Evolutionary conservation across 1,284 basidiomycete genomes (phyloP).

Genomic region (Fomitopsis betulina): DNA sequence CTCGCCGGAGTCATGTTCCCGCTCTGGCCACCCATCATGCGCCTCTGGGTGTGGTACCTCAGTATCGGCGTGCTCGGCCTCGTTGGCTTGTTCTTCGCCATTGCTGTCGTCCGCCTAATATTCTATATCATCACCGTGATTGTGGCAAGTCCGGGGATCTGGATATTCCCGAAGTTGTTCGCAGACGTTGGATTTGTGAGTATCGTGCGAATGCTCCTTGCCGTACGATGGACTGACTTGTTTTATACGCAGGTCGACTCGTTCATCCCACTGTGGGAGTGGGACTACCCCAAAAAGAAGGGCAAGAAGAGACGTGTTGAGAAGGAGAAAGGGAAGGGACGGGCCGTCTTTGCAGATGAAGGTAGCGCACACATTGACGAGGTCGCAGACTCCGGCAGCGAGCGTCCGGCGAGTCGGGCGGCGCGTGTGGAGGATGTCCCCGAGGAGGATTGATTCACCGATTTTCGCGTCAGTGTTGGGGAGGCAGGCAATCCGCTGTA

Average conservation of each 20-base stretch:
- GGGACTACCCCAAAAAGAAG: slow-evolving; percentile 94
- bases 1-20: slow-evolving; percentile 99
- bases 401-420: slow-evolving; percentile 55
- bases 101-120: slow-evolving; percentile 90
- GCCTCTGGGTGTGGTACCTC: slow-evolving; percentile 97
- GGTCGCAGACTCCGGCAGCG: slow-evolving; percentile 45
- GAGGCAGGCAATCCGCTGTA: slow-evolving; percentile 3
- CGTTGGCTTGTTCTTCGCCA: slow-evolving; percentile 86
- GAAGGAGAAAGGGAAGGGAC: slow-evolving; percentile 33
- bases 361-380: slow-evolving; percentile 40
- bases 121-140: slow-evolving; percentile 94
- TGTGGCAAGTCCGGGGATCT: slow-evolving; percentile 87
- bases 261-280: slow-evolving; percentile 96
- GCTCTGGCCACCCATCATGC: slow-evolving; percentile 90
- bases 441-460: slow-evolving; percentile 18
- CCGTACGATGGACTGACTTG: background rate
- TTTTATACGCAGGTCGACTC: slow-evolving; percentile 75
- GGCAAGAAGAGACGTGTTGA: slow-evolving; percentile 64
- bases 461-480: background rate
- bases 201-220: slow-evolving; percentile 19
- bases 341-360: slow-evolving; percentile 12
- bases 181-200: slow-evolving; percentile 98
- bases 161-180: slow-evolving; percentile 98
- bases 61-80: slow-evolving; percentile 86
- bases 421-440: slow-evolving; percentile 39